Evolutionary conservation across 148 eudicot genomes (phyloP), one percentile per base, ranked within the genome.

Genomic region (Talinum fruticosum): DNA sequence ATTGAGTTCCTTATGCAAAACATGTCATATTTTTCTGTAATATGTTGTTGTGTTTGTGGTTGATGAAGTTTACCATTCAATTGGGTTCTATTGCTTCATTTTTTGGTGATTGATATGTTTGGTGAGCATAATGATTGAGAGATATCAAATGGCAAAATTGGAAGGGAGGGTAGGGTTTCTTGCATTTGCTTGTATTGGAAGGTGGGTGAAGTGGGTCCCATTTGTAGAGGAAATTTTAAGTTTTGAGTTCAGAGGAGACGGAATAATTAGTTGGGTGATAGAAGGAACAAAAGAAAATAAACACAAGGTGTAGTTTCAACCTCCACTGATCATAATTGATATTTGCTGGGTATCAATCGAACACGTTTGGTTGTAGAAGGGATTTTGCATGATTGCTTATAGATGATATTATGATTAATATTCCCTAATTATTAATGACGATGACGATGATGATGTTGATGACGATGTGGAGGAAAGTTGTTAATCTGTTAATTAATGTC

Each of bases 131-230:
- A 59, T 73, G 29, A 69, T 45, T 8, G 57, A 19, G 38, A 69
- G 32, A 71, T 51, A 77, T 59, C 34, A 41, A 75, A 51, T 66
- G 59, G 53, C 45, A 61, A 78, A 75, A 67, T 77, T 72, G 77
- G 72, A 28, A 35, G 71, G 66, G 36, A 8, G 10, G 45, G 71
- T n/a, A 28, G 67, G 54, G 35, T 37, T 70, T 81, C 21, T 68
- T 76, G 79, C 73, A 77, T 72, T 83, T 82, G 76, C 75, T 75
- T 85, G 71, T 70, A 74, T 79, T 75, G 79, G 30, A 73, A 85
- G 86, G 81, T 90, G 83, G 91, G 86, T 87, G 85, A 12, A 74
- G 74, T 69, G 84, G 91, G 91, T 23, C 86, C 90, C 61, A 69
- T 77, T 61, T 82, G 76, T 57, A 76, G n/a, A 71, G 67, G 66